A percentile compares a stretch with the other conserved stretches of the same genome.
These are phyloP conservation scores for Alternaria novae-zelandiae DNA, from an alignment of 2,329 filamentous ascomycete species.

Conservation along the genomic window DNA sequence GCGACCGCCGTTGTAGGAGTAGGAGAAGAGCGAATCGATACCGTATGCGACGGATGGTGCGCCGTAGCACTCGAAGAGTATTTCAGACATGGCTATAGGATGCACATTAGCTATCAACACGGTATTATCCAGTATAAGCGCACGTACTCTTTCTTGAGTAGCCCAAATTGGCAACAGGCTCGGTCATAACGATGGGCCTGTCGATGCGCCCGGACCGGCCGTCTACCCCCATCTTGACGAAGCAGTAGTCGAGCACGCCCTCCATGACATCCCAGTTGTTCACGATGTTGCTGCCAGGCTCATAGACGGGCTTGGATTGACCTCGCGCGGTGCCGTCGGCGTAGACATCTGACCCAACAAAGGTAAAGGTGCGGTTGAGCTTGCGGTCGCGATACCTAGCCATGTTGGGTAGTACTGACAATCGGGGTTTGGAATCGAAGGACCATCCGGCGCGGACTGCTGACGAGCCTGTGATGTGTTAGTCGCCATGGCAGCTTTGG, in stretches of 20 bases:
- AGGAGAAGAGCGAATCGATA: constrained; percentile 96
- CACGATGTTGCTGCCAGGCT: constrained; percentile 86
- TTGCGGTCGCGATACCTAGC: constrained; percentile 96
- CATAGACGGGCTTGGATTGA: constrained; percentile 89
- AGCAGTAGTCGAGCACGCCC: constrained; percentile 90
- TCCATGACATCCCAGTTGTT: constrained; percentile 99
- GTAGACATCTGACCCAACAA: constrained; percentile 91
- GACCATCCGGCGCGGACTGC: constrained; percentile 94
- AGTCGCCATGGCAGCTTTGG: constrained; percentile 11
- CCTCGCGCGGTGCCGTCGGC: constrained; percentile 91
- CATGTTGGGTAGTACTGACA: constrained; percentile 87
- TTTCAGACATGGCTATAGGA: constrained; percentile 86
- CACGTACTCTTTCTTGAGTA: constrained; percentile 85
- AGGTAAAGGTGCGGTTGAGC: constrained; percentile 86
- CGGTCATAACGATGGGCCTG: constrained; percentile 91
- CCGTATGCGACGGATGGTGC: constrained; percentile 91
- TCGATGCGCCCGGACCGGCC: constrained; percentile 76
- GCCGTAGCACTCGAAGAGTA: constrained; percentile 94
- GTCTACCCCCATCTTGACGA: constrained; percentile 90
- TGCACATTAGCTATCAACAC: constrained; percentile 29
- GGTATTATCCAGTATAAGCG: background rate
- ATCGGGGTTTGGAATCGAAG: constrained; percentile 81
- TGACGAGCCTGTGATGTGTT: constrained; percentile 72
- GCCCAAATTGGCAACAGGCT: constrained; percentile 86
- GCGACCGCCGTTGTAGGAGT: constrained; percentile 85